Base-by-base conservation (phyloP, 2,329 filamentous ascomycete genomes). In the Talaromyces albobiverticillius region DNA sequence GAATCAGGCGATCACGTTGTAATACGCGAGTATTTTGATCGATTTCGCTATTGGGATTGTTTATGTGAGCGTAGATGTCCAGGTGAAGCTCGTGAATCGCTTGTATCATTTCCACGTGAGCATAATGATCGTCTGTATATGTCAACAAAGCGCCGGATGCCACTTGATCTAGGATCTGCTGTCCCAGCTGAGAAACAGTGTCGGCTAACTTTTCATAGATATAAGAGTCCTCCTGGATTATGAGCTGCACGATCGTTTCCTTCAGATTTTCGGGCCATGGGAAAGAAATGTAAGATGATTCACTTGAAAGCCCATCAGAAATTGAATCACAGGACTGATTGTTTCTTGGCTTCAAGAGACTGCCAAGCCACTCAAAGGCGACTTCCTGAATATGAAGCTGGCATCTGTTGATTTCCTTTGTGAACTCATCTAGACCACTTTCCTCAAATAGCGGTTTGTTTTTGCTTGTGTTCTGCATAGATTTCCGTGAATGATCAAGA, bases 71-170 rank as follows among this genome's bases (percentile, higher is more conserved):
- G 64, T 84, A 86, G 8, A 86, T 74, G 62, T 88, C 85, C 5
- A 88, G 74, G 62, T 88, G 85, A 29, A 88, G 69, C 65, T 89
- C 86, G 60, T 85, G 87, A 3, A 88, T 70, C 2, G 79, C 78
- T 64, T 88, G 77, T 1, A 80, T 71, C 65, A 85, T 76, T 47
- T 83, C 80, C 38, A 81, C 66, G 25, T 75, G 62, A 11, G 65
- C 65, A 20, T 70, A 57, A 40, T 78, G 66, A 29, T 66, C 58
- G 2, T 58, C 22, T 11, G 63, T 58, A 50, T 69, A 71, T 31
- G 61, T 45, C 48, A 70, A 69, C 13, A 55, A 51, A 31, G 42
- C 32, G 10, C 59, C 61, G 23, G 51, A 25, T 8, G 46, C 36
- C 9, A 34, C 48, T 22, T 54, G 55, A 10, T 57, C 46, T 16